Percentiles rank a stretch among this genome's conserved stretches.
phyloP scores from a whole-genome alignment of 2,329 filamentous ascomycete species.

The Aspergillus sojae region DNA sequence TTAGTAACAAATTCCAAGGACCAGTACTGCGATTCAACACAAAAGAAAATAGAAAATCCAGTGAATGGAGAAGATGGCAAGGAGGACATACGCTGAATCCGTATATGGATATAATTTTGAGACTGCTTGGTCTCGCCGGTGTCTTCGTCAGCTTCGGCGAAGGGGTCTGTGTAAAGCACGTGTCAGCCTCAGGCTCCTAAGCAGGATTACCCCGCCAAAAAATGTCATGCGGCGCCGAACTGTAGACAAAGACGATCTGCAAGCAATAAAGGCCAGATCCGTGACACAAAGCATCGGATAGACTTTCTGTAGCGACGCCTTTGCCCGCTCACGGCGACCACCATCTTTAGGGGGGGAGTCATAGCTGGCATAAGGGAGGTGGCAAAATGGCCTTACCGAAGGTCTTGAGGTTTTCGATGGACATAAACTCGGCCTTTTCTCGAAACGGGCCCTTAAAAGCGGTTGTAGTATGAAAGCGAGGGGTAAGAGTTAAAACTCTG shows the following conservation, averaged over 20 bases:
- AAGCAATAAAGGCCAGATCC: not conserved
- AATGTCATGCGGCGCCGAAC: constrained; percentile 12
- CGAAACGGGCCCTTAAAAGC: constrained; percentile 51
- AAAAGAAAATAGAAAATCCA: not conserved
- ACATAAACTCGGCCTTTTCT: constrained; percentile 87
- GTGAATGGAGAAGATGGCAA: constrained; percentile 1
- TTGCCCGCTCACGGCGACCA: not conserved
- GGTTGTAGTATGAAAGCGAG: constrained; percentile 33
- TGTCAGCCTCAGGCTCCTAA: constrained; percentile 36
- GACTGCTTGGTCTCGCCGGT: constrained; percentile 92
- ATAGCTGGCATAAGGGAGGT: constrained; percentile 22
- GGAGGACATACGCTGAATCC: constrained; percentile 85
- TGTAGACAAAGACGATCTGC: not conserved
- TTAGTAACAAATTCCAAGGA: constrained; percentile 22
- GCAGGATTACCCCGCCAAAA: constrained; percentile 41
- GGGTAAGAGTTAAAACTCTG: constrained; percentile 39
- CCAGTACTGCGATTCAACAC: constrained; percentile 9
- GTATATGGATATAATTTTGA: constrained; percentile 99
- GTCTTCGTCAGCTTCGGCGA: constrained; percentile 99
- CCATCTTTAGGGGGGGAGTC: not conserved
- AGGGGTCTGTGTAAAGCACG: constrained; percentile 74
- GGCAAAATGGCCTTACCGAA: constrained; percentile 68
- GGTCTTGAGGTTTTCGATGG: constrained; percentile 98
- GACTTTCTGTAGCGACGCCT: not conserved
- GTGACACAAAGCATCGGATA: not conserved